Evolutionary conservation across 2,329 filamentous ascomycete species (phyloP), one percentile per base, ranked within the genome.

Genomic region (Verticillium tricorpus): DNA sequence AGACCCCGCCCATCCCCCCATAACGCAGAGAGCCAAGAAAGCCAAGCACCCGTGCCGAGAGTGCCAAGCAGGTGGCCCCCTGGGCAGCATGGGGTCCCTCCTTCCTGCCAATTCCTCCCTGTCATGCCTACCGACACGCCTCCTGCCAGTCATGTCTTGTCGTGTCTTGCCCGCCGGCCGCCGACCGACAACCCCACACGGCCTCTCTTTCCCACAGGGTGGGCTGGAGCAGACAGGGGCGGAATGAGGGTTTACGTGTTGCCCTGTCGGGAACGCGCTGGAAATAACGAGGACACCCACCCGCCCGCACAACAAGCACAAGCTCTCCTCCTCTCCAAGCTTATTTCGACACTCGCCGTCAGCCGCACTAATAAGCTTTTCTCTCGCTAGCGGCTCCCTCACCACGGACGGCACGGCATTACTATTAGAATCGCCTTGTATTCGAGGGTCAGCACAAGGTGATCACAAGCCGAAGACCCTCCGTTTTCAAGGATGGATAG

Each of bases 261-360:
- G n/a, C 19, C 45, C 14, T 22, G 19, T 52, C 45, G 45, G 45
- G 45, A 52, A 52, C 45, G 45, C 45, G 5, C 45, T 52, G 45
- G 45, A 52, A 52, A 52, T 52, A 52, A 52, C 9, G 2, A 14
- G 7, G 9, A 25, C 45, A 52, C 60, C 37, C 59, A 57, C 19
- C 58, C 32, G n/a, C 58, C 39, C 34, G 39, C 19, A 31, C 35
- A 34, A 32, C 60, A 19, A 39, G n/a, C 34, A 25, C n/a, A 25
- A 32, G 34, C 37, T 57, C 37, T 57, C 56, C 56, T 60, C 58
- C 60, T 35, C 45, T 19, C 4, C 63, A 64, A 64, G 63, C 63
- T 63, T 64, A 64, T 64, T 64, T 64, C 63, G 39, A 64, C 63
- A 64, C 59, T 64, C 56, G 56, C 28, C 55, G 17, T 32, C 55